Evolutionary conservation across 2,329 filamentous ascomycete genomes (phyloP).

Genomic region (Aspergillus novoparasiticus): DNA sequence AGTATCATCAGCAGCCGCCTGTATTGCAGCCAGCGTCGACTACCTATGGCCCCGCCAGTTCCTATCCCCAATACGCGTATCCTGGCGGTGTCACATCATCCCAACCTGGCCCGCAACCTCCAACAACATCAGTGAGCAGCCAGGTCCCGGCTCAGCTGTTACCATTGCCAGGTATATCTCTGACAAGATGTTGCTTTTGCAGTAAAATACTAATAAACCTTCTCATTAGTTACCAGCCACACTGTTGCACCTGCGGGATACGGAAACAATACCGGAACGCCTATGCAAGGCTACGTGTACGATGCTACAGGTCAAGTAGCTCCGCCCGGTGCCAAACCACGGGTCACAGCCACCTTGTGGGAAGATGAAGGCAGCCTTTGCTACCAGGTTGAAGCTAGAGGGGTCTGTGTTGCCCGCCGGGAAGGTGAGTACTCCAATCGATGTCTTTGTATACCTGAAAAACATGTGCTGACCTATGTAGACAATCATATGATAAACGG

Average conservation of each 20-base stretch:
- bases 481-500: conserved; percentile 99
- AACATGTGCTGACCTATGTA: conserved; percentile 37
- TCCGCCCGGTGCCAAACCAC: conserved; percentile 91
- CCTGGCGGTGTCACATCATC: conserved; percentile 78
- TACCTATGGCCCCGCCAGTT: conserved; percentile 64
- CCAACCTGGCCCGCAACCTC: conserved; percentile 67
- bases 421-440: conserved; percentile 66
- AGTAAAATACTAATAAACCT: conserved; percentile 11
- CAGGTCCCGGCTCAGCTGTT: conserved; percentile 70
- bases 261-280: conserved; percentile 41
- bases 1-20: conserved; percentile 70
- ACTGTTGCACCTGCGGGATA: conserved; percentile 40
- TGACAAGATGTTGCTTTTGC: background rate
- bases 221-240: conserved; percentile 39
- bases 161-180: conserved; percentile 58
- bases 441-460: background rate
- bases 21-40: conserved; percentile 72
- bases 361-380: conserved; percentile 97
- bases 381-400: conserved; percentile 95
- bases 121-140: conserved; percentile 69
- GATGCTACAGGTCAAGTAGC: conserved; percentile 92
- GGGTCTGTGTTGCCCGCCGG: conserved; percentile 90
- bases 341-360: conserved; percentile 95
- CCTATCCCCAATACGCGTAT: conserved; percentile 74
- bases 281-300: conserved; percentile 56